Base-by-base conservation (phyloP, 169 alveolate species). In the Perkinsus marinus region DNA sequence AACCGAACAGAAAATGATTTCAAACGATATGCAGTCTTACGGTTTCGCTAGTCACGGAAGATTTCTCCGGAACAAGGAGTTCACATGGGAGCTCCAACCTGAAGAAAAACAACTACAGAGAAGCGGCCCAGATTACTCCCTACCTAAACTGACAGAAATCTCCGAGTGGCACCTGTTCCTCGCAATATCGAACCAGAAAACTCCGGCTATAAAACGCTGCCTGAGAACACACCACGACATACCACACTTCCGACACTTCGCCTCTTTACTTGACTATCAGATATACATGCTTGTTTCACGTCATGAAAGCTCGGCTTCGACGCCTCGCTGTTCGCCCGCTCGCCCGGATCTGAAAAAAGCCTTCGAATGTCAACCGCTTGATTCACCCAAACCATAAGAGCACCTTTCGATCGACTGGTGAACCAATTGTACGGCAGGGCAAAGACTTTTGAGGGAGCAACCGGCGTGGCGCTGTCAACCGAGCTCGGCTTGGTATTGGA, bases 171-270 rank as follows among this genome's bases (percentile, higher is more conserved):
- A 92, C 93, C 91, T 93, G 93, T 91, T 93, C 95, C 89, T 93
- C 95, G 69, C 94, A 93, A 69, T 92, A 93, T 39, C 93, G 92
- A 43, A 93, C 91, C 79, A 92, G 68, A 91, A 93, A 92, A 90
- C 79, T 57, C 22, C 79, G 79, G 22, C 79, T 57, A 57, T 57
- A 57, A 16, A 57, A 57, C 22, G 79, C 79, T 57, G 22, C 79
- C 79, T 57, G 79, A 57, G 34, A 19, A 2, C 79, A 26, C 37
- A 0, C 34, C 0, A 13, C 26, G 79, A 57, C 0, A 26, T 10
- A 41, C n/a, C 3, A 41, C 10, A 41, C 46, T 41, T 10, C 46
- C 10, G 10, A 10, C 46, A 3, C 46, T 41, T 41, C 46, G 79
- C 7, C 34, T 13, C 34, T 30, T 57, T 57, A 57, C 79, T 26